Evolutionary conservation across 352 stramenopile species (phyloP), one percentile per base, ranked within the genome.

Genomic region (Globisporangium heterothallicum): DNA sequence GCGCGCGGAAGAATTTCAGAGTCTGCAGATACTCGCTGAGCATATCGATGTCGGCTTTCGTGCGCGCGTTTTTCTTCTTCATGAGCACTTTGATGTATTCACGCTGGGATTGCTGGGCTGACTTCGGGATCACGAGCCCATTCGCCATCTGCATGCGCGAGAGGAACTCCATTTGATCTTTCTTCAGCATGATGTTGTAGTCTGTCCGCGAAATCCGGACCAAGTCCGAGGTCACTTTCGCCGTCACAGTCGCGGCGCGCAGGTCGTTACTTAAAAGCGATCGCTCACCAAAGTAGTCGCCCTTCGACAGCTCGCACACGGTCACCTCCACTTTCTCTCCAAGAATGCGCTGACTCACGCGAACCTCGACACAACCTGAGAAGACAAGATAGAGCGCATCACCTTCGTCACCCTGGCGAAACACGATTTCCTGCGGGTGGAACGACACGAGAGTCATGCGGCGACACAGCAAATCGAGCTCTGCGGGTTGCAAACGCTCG

Each of bases 301-400:
- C 76, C 40, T 86, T 83, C 10, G 53, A 57, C 8, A 88, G 58
- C 25, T 86, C 76, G 42, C 76, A 85, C 1, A 88, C 76, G 0
- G 74, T 87, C 9, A 88, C 76, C 43, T 87, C 76, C 10, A 90
- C 66, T 2, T 74, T 67, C 53, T 86, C 79, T 25, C 74, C 74
- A 6, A 82, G 59, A 3, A 88, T 64, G 1, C 69, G 70, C 47
- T 88, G 79, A 29, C 61, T 77, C 16, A 88, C 76, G 24, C 71
- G 68, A 22, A 86, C 74, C 22, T 88, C 72, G 19, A 88, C 72
- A 7, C 62, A 63, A n/a, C 76, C 79, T 12, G 59, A 56, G 43
- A 88, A 86, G 2, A 88, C 70, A 46, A 88, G 70, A 47, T 83
- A 90, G n/a, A 90, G 66, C 7, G 76, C 79, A 42, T 90, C 79